Conservation (phyloP, 106 monocot genomes). For the Triglochin maritima region DNA sequence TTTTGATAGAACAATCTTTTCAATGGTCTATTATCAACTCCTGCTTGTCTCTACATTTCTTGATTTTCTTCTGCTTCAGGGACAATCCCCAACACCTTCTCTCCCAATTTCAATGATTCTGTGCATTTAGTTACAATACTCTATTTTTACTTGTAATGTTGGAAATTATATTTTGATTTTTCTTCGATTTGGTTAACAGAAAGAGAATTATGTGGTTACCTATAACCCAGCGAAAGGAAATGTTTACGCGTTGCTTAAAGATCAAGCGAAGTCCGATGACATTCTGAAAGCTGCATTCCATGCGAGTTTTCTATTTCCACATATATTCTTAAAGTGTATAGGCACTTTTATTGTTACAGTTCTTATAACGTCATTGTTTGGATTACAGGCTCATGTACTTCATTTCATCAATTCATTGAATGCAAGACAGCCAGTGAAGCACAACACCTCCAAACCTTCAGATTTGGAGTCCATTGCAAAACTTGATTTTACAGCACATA, state of each 20-base stretch:
- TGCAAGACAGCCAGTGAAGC: conserved; percentile 18
- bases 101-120: too few relatives aligned
- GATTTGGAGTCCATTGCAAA: conserved; percentile 19
- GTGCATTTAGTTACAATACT: too few relatives aligned
- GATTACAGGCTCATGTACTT: conserved; percentile 25
- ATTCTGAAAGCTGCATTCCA: conserved; percentile 33
- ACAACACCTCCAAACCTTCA: conserved; percentile 2
- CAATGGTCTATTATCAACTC: not conserved
- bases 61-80: not conserved
- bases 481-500: conserved; percentile 23
- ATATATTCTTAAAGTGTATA: not conserved
- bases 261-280: conserved; percentile 65
- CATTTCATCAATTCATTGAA: conserved; percentile 49
- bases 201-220: conserved; percentile 81
- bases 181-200: conserved; percentile 27
- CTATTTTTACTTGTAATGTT: not conserved
- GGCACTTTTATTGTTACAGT: not conserved
- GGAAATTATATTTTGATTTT: conserved; percentile 1
- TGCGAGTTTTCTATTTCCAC: conserved; percentile 3
- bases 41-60: not conserved
- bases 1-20: not conserved
- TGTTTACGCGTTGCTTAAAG: conserved; percentile 76
- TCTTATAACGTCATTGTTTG: not conserved
- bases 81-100: too few relatives aligned
- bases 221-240: conserved; percentile 85